Evolutionary conservation across 352 stramenopile genomes (phyloP), one percentile per base, ranked within the genome.

Genomic region (Paralagenidium karlingii): DNA sequence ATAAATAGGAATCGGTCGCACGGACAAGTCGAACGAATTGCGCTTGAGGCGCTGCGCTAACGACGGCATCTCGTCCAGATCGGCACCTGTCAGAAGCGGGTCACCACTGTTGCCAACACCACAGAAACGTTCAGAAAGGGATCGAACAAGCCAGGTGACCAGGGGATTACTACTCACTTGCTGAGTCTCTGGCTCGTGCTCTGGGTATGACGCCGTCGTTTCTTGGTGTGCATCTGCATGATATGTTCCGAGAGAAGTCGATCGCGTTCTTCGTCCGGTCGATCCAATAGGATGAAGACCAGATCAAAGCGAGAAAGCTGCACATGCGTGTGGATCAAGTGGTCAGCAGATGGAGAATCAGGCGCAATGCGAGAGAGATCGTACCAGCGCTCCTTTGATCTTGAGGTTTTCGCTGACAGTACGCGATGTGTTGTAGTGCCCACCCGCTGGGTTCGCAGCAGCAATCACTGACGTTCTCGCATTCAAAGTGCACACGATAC

Each of bases 221-320:
- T 44, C 10, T 45, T 53, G 3, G 50, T 45, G 43, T 97, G 84
- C 22, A 81, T 61, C 45, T 86, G 84, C 80, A 98, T 97, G 34
- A 99, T 95, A 49, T 98, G 94, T 34, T 87, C 83, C 8, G 92
- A 96, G 15, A 99, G 67, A 27, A 94, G 45, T 18, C 75, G 69
- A 67, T 99, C 95, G 32, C 82, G 71, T 38, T 95, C 73, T 47
- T 90, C 71, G 58, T 99, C 83, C 0, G 90, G 83, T 16, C 77
- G 61, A 52, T 99, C 95, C 18, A 97, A 54, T 13, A 99, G 46
- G 45, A 99, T 96, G 50, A 97, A 98, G 1, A 99, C 79, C 26
- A 99, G 60, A 58, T 98, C 95, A 51, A 99, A 99, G 12, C 95
- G 77, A 26, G 82, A 97, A 10, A 99, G 70, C n/a, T n/a, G n/a